Evolutionary conservation across 1,139 yeast genomes (phyloP), one percentile per base, ranked within the genome.

Genomic region (Suhomyces bokatorum): DNA sequence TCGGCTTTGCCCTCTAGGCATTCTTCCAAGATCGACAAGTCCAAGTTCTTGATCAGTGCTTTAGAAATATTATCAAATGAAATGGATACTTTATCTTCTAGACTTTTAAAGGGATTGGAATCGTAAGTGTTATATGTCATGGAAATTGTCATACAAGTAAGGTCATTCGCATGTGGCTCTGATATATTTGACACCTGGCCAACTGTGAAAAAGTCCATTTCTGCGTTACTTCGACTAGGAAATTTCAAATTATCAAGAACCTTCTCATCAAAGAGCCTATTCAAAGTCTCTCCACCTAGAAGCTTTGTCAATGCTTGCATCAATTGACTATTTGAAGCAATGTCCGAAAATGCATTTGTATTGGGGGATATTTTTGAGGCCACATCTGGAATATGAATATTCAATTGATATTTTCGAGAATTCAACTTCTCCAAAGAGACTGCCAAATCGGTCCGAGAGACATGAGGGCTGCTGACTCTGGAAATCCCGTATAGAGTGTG

Each of bases 321-420:
- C 30, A 42, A 33, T 30, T 37, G 31, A 35, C 50, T 44, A 13
- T 47, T 40, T 3, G 53, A 45, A 6, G 56, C 38, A n/a, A 63
- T 44, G 3, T 47, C 31, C 12, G 56, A 52, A 42, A 69, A 66
- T 2, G 60, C 26, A 4, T 52, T 44, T 24, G 64, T 55, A 28
- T 51, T 56, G 0, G 77, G 77, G 2, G 64, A 30, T 2, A 71
- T 34, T 37, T 56, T 58, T 4, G 76, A 58, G 3, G 66, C 64
- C 4, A 73, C 42, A 51, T 75, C 80, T 2, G 78, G 78, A 13
- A 76, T 54, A 50, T 77, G 81, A n/a, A 77, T 47, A 44, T 70
- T 69, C n/a, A 73, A 46, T 14, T 49, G 40, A 46, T 63, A 62
- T 44, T 62, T 60, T 37, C 74, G 54, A 1, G 70, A 51, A 50